Evolutionary conservation across 129 eudicot genomes (phyloP), one percentile per base, ranked within the genome.

Genomic region (Tagetes erecta): DNA sequence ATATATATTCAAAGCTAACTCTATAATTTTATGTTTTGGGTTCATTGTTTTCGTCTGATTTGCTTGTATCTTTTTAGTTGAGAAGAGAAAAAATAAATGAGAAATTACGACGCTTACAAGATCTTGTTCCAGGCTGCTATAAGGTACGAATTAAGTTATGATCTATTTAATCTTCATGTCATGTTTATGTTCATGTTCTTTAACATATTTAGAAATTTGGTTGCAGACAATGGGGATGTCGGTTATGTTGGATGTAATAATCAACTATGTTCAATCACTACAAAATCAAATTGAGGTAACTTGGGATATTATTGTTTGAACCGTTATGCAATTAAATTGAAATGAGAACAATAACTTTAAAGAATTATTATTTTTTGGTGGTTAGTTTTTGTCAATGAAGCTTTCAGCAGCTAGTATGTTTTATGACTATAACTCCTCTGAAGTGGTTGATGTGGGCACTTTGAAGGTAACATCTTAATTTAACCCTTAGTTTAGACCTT

Each of bases 201-300:
- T 6, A 14, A 10, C 35, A 35, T 13, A 7, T 60, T 46, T 52
- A 41, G 34, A 5, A 20, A 56, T 27, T 4, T 72, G 67, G 46
- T 50, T 72, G 71, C 74, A 92, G 96, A 84, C 97, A 1, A 92
- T 92, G 97, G 96, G 97, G 63, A 89, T 92, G 97, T 91, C 97
- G 8, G 91, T 92, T 51, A 89, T 89, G 97, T 78, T 92, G 80
- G 97, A 92, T 76, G 96, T 92, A 11, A 89, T 89, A 45, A 92
- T 87, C 70, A 92, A 89, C 44, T 92, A 92, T 72, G 94, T 92
- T 27, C 80, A 86, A 44, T 92, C 97, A 5, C 62, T 92, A 76
- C 96, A 92, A 58, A 89, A 92, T 64, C 97, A 92, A 78, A 92
- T 89, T 38, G 97, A 92, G 94, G 97, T 92, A 81, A 72, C 5